These are phyloP conservation scores for Hygrocybe coccinea DNA, from an alignment of 768 basidiomycete genomes.

Conservation along the genomic window DNA sequence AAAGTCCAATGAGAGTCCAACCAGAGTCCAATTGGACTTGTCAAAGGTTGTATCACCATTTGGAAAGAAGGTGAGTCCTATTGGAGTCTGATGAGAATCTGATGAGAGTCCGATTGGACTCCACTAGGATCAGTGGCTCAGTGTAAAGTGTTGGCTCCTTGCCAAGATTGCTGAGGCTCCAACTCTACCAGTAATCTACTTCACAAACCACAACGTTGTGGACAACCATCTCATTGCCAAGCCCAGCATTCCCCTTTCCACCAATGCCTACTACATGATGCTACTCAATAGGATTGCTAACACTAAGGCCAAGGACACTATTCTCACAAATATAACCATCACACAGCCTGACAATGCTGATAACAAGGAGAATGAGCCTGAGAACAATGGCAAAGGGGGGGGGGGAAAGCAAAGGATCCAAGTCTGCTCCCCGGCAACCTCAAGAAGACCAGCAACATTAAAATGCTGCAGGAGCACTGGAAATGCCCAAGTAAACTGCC, in stretches of 20 bases:
- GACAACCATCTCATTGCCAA: neutral
- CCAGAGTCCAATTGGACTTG: too few species aligned
- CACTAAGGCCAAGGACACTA: neutral
- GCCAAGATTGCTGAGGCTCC: too few species aligned
- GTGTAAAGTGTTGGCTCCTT: too few species aligned
- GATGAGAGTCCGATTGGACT: too few species aligned
- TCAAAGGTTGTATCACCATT: too few species aligned
- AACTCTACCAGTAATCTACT: too few species aligned
- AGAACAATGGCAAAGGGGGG: neutral
- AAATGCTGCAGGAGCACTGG: neutral
- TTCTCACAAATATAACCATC: neutral
- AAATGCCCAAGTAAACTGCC: neutral
- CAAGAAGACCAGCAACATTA: neutral
- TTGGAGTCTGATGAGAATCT: too few species aligned
- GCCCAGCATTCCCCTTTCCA: neutral
- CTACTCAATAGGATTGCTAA: neutral
- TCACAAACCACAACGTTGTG: too few species aligned
- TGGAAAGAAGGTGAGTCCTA: too few species aligned
- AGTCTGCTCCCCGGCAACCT: neutral
- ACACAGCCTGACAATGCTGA: neutral
- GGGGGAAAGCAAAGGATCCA: neutral
- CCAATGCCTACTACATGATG: neutral
- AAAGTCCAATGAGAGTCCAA: too few species aligned
- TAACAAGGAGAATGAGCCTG: neutral
- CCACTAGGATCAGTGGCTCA: too few species aligned